Base-by-base conservation (phyloP, 495 filamentous ascomycete species). In the Trichoderma orchidacearum region DNA sequence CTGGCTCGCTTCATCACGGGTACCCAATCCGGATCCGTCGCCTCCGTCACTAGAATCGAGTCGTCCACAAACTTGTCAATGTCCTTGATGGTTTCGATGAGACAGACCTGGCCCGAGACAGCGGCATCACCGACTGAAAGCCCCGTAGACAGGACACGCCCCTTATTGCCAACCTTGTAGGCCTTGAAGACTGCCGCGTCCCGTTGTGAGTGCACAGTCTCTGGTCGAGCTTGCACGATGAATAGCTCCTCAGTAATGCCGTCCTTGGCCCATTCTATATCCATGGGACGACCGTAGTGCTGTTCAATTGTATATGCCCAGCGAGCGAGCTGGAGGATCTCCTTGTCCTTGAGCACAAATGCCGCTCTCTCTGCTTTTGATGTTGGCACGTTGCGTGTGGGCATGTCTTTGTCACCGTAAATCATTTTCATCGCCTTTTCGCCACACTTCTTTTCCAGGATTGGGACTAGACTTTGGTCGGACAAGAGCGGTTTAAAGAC, bases 221-320 rank as follows among this genome's bases (percentile, higher is more conserved):
- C 69, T 2, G 69, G 66, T 13, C 69, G 64, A 27, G 69, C 67
- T 51, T 71, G 69, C 13, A 71, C 69, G 51, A 71, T 64, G 35
- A 68, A 71, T 30, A 71, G 56, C 56, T 70, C 59, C 11, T 51
- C 56, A 9, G 69, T 66, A 18, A 62, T 36, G 21, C 69, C 69
- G 35, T 71, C 69, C 55, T 66, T 66, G 54, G 69, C 69, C 69
- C 69, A 71, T 56, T 71, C 69, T 52, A 71, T 68, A 32, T 71
- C 69, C 69, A 71, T 70, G 4, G 67, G 60, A 51, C 64, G 66
- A 3, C 62, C 61, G 30, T 71, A 71, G 63, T 70, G 67, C 45
- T 60, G 57, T 34, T 71, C 69, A 52, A 71, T 63, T 6, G 35
- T 61, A 56, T 66, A 70, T 3, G 58, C 67, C 69, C 66, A 71